These are phyloP conservation scores for Aspergillus saccharolyticus DNA, from an alignment of 495 filamentous ascomycete species.

Conservation along the genomic window DNA sequence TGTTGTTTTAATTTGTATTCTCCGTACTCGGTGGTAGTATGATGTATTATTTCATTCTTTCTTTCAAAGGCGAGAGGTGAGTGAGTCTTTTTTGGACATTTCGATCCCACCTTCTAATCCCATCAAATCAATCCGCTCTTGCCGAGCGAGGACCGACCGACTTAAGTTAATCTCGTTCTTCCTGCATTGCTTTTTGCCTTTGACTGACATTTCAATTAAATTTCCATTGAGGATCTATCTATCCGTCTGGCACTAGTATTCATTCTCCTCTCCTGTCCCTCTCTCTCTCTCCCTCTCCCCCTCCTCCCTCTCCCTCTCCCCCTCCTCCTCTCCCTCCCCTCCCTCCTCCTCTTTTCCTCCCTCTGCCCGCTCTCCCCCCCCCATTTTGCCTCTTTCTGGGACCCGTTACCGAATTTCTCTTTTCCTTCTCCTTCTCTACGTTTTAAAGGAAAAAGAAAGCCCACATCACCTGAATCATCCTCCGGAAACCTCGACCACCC, in stretches of 20 bases:
- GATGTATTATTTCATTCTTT: conserved; percentile 4
- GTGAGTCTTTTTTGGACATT: neutral
- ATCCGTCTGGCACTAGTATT: too few species aligned
- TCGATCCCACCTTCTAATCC: conserved; percentile 3
- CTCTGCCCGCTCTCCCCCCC: neutral
- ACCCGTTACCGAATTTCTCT: neutral
- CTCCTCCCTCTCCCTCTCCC: neutral
- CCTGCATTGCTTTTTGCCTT: too few species aligned
- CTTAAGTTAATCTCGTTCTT: neutral
- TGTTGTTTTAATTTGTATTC: neutral
- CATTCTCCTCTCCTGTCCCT: too few species aligned
- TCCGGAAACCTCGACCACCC: conserved; percentile 11
- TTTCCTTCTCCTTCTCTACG: conserved; percentile 1
- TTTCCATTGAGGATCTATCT: conserved; percentile 4
- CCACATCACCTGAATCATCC: conserved; percentile 9
- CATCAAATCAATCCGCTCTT: conserved; percentile 8
- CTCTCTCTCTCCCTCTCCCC: too few species aligned
- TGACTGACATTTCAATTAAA: conserved; percentile 5
- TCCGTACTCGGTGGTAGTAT: too few species aligned
- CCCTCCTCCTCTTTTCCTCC: conserved; percentile 1
- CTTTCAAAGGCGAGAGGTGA: neutral
- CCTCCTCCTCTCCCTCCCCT: neutral
- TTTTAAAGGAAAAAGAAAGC: conserved; percentile 16
- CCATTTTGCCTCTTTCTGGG: conserved; percentile 5
- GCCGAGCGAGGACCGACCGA: neutral